phyloP scores from a whole-genome alignment of 2,329 filamentous ascomycete species.

The Talaromyces islandicus region DNA sequence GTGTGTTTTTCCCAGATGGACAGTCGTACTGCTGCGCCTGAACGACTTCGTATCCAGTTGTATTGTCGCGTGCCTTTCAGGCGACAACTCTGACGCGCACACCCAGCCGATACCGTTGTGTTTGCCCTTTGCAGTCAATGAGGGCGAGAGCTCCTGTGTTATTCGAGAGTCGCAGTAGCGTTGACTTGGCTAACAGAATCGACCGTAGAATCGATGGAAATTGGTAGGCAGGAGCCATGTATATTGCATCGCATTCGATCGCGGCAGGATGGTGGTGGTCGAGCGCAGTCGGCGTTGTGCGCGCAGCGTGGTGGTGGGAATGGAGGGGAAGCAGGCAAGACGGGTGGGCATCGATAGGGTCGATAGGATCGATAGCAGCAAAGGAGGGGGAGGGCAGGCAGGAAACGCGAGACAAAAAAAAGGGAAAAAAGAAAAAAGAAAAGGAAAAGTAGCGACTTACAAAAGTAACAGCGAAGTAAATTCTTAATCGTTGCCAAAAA shows the following conservation, averaged over 20 bases:
- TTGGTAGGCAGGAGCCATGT: not conserved
- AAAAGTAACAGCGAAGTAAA: slow-evolving; percentile 5
- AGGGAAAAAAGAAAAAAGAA: not conserved
- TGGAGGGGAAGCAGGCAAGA: not conserved
- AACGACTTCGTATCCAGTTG: not conserved
- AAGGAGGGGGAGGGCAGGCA: not conserved
- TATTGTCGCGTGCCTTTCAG: not conserved
- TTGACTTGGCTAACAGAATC: not conserved
- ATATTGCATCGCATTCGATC: not conserved
- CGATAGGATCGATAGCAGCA: not conserved
- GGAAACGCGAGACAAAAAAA: too few species aligned
- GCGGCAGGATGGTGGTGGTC: not conserved
- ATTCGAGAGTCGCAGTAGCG: not conserved
- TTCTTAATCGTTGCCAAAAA: not conserved
- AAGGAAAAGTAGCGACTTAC: slow-evolving; percentile 3
- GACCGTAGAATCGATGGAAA: not conserved
- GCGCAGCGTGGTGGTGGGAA: not conserved
- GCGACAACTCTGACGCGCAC: not conserved
- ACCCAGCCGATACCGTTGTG: not conserved
- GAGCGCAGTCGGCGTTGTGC: not conserved
- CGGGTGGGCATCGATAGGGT: not conserved
- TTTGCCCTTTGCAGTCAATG: not conserved
- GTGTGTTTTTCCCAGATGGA: not conserved
- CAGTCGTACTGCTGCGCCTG: not conserved
- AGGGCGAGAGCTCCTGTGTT: not conserved